Evolutionary conservation across 768 basidiomycete genomes (phyloP).

Genomic region (Lactarius vividus): DNA sequence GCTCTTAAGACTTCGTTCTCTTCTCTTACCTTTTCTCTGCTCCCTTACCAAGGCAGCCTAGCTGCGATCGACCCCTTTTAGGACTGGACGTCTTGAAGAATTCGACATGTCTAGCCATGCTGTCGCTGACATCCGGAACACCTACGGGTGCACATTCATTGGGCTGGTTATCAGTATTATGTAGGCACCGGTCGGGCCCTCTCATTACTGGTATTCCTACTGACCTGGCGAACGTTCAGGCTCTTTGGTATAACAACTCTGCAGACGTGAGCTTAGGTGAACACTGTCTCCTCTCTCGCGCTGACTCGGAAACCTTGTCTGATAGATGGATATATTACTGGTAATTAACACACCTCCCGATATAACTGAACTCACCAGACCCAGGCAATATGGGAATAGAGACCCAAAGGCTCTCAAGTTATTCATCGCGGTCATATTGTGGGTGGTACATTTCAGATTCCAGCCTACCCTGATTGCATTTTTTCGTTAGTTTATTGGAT

Average conservation of each 20-base stretch:
- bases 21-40: background rate
- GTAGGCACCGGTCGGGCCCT: background rate
- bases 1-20: background rate
- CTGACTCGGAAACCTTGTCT: background rate
- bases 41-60: background rate
- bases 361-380: background rate
- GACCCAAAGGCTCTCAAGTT: background rate
- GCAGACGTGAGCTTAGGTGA: conserved; percentile 6
- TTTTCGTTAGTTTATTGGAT: conserved; percentile 39
- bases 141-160: conserved; percentile 1
- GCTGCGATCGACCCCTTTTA: background rate
- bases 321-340: conserved; percentile 11
- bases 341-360: background rate
- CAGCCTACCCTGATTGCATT: background rate
- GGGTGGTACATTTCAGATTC: background rate
- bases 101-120: background rate
- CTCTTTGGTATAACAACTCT: conserved; percentile 6
- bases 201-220: background rate
- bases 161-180: conserved; percentile 7
- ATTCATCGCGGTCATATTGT: conserved; percentile 8
- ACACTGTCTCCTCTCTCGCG: background rate
- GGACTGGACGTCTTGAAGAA: background rate
- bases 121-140: conserved; percentile 2
- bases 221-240: background rate
- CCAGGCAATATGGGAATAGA: background rate